Evolutionary conservation across 352 stramenopile species (phyloP).

Genomic region (Phytophthora cryptogea): DNA sequence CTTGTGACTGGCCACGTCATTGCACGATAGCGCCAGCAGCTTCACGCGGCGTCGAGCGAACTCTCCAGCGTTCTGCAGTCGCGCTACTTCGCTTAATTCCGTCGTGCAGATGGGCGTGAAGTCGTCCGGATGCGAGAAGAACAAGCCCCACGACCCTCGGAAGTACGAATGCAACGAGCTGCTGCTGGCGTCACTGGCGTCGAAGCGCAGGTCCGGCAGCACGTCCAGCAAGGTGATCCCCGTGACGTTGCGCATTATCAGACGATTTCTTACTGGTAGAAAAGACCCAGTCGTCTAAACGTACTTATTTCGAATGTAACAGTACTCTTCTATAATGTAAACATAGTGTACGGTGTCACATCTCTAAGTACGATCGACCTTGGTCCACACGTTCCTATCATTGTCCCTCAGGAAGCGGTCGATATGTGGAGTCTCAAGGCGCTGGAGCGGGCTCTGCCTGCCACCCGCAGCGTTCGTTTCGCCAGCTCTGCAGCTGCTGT

Average conservation of each 20-base stretch:
- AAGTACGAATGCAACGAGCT: conserved; percentile 71
- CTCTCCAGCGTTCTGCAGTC: conserved; percentile 78
- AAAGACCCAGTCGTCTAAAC: not conserved
- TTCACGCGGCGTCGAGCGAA: conserved; percentile 83
- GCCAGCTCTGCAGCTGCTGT: conserved; percentile 60
- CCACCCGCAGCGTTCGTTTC: conserved; percentile 26
- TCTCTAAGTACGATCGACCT: conserved; percentile 22
- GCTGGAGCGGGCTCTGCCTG: conserved; percentile 55
- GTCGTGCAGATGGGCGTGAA: conserved; percentile 95
- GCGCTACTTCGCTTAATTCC: conserved; percentile 88
- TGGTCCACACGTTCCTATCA: conserved; percentile 19
- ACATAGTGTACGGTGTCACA: conserved; percentile 2
- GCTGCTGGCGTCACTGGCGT: conserved; percentile 57
- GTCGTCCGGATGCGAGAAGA: conserved; percentile 91
- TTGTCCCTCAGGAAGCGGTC: conserved; percentile 8
- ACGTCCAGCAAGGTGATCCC: conserved; percentile 61
- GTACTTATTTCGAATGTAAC: not conserved
- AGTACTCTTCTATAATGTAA: not conserved
- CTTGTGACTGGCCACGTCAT: conserved; percentile 71
- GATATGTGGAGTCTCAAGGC: conserved; percentile 67
- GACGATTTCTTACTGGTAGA: too few species aligned
- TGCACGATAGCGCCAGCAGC: conserved; percentile 82
- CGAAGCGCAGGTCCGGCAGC: conserved; percentile 64
- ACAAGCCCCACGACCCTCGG: conserved; percentile 56
- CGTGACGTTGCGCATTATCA: conserved; percentile 35